Conservation (phyloP, 1,284 basidiomycete genomes). For the Crucibulum cyathiforme region DNA sequence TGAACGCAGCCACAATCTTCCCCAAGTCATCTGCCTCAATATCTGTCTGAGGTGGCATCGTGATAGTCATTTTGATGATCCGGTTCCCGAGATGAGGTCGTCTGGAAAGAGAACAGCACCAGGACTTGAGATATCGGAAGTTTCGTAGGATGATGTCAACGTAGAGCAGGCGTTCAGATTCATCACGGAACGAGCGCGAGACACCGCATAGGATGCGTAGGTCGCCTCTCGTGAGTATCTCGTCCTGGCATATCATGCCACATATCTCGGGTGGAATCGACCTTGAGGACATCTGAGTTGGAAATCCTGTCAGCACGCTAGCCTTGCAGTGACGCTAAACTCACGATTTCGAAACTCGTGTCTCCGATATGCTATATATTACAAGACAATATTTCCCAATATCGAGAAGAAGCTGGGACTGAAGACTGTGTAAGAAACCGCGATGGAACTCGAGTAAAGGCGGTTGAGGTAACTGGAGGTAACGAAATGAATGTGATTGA, state of each 20-base stretch:
- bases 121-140: conserved; percentile 15
- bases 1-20: conserved; percentile 14
- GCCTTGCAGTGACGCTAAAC: too few relatives aligned
- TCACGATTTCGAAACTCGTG: too few relatives aligned
- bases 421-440: too few relatives aligned
- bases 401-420: too few relatives aligned
- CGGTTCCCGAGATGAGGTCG: conserved; percentile 16
- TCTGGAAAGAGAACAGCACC: conserved; percentile 14
- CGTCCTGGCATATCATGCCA: conserved; percentile 5
- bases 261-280: conserved; percentile 8
- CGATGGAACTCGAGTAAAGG: too few relatives aligned
- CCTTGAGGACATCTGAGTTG: not conserved
- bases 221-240: conserved; percentile 6
- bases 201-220: conserved; percentile 15
- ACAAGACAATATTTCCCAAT: too few relatives aligned
- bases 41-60: conserved; percentile 17
- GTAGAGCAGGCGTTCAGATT: conserved; percentile 24
- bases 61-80: conserved; percentile 9
- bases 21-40: conserved; percentile 19
- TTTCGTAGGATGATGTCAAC: conserved; percentile 8
- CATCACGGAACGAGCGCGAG: conserved; percentile 18
- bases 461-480: too few relatives aligned
- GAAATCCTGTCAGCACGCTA: too few relatives aligned
- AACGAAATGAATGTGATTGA: too few relatives aligned
- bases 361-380: too few relatives aligned